phyloP scores from a whole-genome alignment of 305 asterid species.

The Fraxinus nigra region DNA sequence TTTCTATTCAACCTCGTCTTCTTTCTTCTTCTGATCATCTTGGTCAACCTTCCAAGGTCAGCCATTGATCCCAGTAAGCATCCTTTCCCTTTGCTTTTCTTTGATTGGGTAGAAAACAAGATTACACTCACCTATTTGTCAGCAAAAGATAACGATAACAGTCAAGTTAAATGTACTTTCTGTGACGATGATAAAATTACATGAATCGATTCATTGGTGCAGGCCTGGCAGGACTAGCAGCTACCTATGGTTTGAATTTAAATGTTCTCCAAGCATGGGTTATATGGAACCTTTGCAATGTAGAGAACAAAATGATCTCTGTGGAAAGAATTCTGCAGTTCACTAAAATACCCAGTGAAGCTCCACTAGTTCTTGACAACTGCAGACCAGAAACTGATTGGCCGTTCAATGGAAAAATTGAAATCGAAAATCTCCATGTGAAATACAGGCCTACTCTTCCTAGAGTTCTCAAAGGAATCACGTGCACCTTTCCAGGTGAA shows the following conservation, averaged over 20 bases:
- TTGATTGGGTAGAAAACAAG: neutral
- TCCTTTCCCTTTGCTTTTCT: neutral
- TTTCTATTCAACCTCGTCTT: slow-evolving; percentile 78
- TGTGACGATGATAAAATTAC: neutral
- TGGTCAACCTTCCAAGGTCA: slow-evolving; percentile 68
- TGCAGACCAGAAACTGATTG: slow-evolving; percentile 52
- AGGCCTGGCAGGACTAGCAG: slow-evolving; percentile 91
- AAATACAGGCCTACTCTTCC: slow-evolving; percentile 71
- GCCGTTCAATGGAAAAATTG: slow-evolving; percentile 58
- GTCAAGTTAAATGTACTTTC: neutral
- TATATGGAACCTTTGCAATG: slow-evolving; percentile 86
- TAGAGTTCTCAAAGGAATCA: slow-evolving; percentile 66
- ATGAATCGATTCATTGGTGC: slow-evolving; percentile 19
- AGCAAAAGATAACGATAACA: neutral
- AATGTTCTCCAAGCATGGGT: slow-evolving; percentile 91
- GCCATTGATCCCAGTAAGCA: slow-evolving; percentile 78
- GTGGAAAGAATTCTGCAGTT: slow-evolving; percentile 79
- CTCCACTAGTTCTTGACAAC: slow-evolving; percentile 55
- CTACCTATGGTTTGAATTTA: slow-evolving; percentile 71
- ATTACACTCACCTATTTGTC: neutral
- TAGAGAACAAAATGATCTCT: slow-evolving; percentile 80
- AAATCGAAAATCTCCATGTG: slow-evolving; percentile 55
- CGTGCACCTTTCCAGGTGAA: slow-evolving; percentile 59
- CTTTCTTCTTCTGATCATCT: slow-evolving; percentile 67
- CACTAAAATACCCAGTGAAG: slow-evolving; percentile 57